Evolutionary conservation across 2,329 filamentous ascomycete genomes (phyloP), one percentile per base, ranked within the genome.

Genomic region (Fusarium brevicatenulatum): DNA sequence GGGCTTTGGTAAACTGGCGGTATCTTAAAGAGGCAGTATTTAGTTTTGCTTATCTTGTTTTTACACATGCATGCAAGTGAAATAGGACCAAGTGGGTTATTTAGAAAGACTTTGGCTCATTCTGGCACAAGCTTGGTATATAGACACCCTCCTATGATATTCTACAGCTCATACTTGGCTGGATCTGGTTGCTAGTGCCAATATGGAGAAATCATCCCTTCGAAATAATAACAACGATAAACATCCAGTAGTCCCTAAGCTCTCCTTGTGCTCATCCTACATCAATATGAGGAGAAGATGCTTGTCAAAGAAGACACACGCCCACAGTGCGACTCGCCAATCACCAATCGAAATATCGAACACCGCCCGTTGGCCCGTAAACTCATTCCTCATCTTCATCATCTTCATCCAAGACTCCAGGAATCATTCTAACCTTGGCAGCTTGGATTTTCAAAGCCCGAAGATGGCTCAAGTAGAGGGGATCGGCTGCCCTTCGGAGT

Each of bases 391-490:
- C 53, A 11, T 65, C 59, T 3, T 50, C 50, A 12, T 40, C 34
- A 10, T 30, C 49, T 15, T 52, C 30, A 16, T 57, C 66, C 9
- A 32, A 47, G 9, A 50, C 18, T 37, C 32, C 40, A 13, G 42
- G 32, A 8, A 39, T 30, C 57, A 71, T 71, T 30, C n/a, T 43
- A 23, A 63, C 40, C 25, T 58, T 71, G 25, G 43, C n/a, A 19
- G 68, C 69, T 16, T 71, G 69, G 4, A 28, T 39, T 18, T 39
- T 21, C 49, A 71, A 30, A 23, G 53, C 21, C 16, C 52, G 28
- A 16, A 71, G 19, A 25, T 71, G 68, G 32, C 15, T 37, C 18
- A 37, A 19, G 28, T 68, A 68, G 19, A 71, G 28, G 23, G 69
- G 69, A 36, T 71, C 67, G 8, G 18, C 30, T 11, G 56, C 55